Base-by-base conservation (phyloP, 176 grass and related monocot species). In the Cenchrus purpureus region DNA sequence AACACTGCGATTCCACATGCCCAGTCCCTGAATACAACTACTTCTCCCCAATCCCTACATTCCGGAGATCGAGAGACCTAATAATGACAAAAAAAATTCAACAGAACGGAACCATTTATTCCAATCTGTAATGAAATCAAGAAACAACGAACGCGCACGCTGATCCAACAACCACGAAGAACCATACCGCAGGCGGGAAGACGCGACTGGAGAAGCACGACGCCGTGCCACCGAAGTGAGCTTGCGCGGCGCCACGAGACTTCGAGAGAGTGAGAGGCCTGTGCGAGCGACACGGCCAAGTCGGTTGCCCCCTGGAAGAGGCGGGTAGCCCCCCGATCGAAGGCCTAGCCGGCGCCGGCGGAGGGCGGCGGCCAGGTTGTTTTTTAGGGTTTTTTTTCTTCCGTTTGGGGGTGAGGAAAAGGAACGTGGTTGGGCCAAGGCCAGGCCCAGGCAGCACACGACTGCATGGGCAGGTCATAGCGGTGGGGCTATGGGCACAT, bases 161-260 rank as follows among this genome's bases (percentile, higher is more conserved):
- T 42, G 34, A 11, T 12, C 15, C 17, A 46, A 46, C 19, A 76
- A 12, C 64, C 4, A 60, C 40, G 46, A 42, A 67, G 46, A 42
- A 67, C 10, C 45, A 52, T 85, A 78, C 83, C 64, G 63, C 63
- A 22, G 73, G 51, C 7, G 44, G 83, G 22, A 69, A 28, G 25
- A 7, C 1, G 37, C 9, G 28, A 51, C 42, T 12, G 43, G 75
- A 60, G 43, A 79, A 79, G 54, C 42, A 25, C 29, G 65, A 43
- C 54, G 61, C 51, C 37, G 83, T 68, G 82, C 12, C 59, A 66
- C 17, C n/a, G 44, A 4, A 5, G 44, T 34, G 31, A 8, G 55
- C 10, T 1, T 13, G 64, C 17, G 53, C 17, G 28, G 65, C 54
- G 75, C 43, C 71, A 48, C 43, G 28, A 67, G 75, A 71, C 22